phyloP scores from a whole-genome alignment of 805 yeast genomes.

The Lipomyces kockii region DNA sequence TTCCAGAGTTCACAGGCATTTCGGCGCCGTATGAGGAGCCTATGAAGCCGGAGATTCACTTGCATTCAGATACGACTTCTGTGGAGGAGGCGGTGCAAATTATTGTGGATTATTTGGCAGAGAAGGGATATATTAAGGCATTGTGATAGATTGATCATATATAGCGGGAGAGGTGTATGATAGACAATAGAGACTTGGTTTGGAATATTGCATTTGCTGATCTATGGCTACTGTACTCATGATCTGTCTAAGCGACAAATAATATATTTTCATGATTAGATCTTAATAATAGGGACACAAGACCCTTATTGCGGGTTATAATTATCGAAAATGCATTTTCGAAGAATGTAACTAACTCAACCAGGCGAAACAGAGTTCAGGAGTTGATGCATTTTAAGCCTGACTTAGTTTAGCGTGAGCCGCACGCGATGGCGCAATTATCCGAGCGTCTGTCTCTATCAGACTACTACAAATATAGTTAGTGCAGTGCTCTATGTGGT shows the following conservation, averaged over 20 bases:
- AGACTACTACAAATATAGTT: neutral
- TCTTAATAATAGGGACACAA: neutral
- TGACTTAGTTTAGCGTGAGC: neutral
- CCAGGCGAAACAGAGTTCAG: neutral
- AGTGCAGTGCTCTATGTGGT: neutral
- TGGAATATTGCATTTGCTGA: neutral
- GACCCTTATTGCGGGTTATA: neutral
- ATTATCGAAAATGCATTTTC: neutral
- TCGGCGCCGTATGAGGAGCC: constrained; percentile 97
- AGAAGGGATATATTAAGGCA: constrained; percentile 17
- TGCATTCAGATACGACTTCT: constrained; percentile 69
- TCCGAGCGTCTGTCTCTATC: neutral
- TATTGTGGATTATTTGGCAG: constrained; percentile 65
- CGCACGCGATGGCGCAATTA: constrained; percentile 9
- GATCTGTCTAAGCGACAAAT: neutral
- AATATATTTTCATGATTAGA: too few species aligned
- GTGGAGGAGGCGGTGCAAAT: constrained; percentile 81
- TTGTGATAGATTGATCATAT: neutral
- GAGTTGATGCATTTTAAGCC: neutral
- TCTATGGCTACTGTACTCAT: neutral
- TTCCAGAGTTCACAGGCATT: constrained; percentile 93
- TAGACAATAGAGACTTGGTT: neutral
- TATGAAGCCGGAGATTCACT: constrained; percentile 76
- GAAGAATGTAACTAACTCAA: neutral
- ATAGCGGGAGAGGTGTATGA: neutral